These are phyloP conservation scores for Sisymbrium irio DNA, from an alignment of 345 rosid genomes.

Conservation along the genomic window DNA sequence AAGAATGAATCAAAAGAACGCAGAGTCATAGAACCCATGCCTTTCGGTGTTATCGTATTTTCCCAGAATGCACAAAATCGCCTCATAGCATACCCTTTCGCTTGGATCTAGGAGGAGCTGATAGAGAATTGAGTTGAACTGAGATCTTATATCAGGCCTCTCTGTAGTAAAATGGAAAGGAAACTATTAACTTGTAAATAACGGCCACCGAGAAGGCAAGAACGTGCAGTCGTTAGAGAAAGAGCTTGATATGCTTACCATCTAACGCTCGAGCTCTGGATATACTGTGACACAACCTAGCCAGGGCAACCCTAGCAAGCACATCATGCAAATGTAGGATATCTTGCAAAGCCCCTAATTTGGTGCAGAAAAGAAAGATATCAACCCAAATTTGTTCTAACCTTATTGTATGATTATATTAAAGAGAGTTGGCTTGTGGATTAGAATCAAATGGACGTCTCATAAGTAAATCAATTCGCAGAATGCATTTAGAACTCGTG, in stretches of 20 bases:
- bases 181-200: slow-evolving; percentile 24
- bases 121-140: slow-evolving; percentile 88
- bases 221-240: slow-evolving; percentile 13
- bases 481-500: slow-evolving; percentile 1
- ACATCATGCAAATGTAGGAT: slow-evolving; percentile 99
- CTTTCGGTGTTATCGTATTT: slow-evolving; percentile 75
- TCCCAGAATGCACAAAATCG: slow-evolving; percentile 86
- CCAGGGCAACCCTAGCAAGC: slow-evolving; percentile 94
- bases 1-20: slow-evolving; percentile 19
- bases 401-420: background rate
- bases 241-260: slow-evolving; percentile 50
- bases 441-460: background rate
- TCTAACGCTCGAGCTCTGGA: slow-evolving; percentile 92
- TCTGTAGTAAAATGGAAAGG: slow-evolving; percentile 47
- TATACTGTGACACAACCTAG: slow-evolving; percentile 86
- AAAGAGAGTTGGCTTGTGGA: slow-evolving; percentile 1
- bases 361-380: slow-evolving; percentile 24
- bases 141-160: slow-evolving; percentile 92
- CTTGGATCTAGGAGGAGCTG: slow-evolving; percentile 97
- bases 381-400: slow-evolving; percentile 15
- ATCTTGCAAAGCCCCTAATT: slow-evolving; percentile 96
- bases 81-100: slow-evolving; percentile 99
- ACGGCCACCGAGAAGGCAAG: slow-evolving; percentile 1
- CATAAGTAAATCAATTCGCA: background rate
- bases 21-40: slow-evolving; percentile 38